phyloP scores from a whole-genome alignment of 2,329 filamentous ascomycete species.

The Polychaeton citri region DNA sequence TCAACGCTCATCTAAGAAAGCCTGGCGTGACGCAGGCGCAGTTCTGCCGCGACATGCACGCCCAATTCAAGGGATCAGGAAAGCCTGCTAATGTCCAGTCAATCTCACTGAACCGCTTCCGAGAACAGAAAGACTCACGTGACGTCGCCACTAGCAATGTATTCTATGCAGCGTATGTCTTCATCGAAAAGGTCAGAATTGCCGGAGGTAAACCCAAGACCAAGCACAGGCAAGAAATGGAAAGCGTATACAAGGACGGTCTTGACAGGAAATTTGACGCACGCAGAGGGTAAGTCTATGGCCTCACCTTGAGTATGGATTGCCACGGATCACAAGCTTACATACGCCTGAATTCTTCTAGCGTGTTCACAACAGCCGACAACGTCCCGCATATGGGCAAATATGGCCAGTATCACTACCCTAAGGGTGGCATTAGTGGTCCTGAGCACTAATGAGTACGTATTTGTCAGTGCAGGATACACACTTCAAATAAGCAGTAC shows the following conservation, averaged over 20 bases:
- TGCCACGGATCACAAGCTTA: too few relatives aligned
- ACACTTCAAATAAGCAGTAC: too few relatives aligned
- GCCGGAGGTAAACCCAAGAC: conserved; percentile 39
- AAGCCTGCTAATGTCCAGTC: conserved; percentile 24
- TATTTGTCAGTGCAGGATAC: too few relatives aligned
- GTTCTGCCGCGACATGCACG: conserved; percentile 15
- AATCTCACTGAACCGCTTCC: conserved; percentile 35
- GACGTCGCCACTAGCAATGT: conserved; percentile 35
- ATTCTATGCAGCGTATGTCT: conserved; percentile 44
- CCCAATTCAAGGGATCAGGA: conserved; percentile 23
- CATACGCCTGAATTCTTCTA: too few relatives aligned
- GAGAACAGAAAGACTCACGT: conserved; percentile 33
- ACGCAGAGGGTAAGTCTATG: not conserved
- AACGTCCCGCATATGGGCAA: not conserved
- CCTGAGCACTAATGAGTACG: too few relatives aligned
- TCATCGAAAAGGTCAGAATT: conserved; percentile 46
- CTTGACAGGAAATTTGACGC: conserved; percentile 1
- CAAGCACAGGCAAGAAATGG: conserved; percentile 39
- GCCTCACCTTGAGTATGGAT: too few relatives aligned
- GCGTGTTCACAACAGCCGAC: not conserved
- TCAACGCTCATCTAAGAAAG: conserved; percentile 32
- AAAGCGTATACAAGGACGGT: conserved; percentile 21
- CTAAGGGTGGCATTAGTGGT: not conserved
- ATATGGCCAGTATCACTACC: not conserved
- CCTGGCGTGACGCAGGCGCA: not conserved